Conservation (phyloP, 768 basidiomycete genomes). For the Mycena maculata region DNA sequence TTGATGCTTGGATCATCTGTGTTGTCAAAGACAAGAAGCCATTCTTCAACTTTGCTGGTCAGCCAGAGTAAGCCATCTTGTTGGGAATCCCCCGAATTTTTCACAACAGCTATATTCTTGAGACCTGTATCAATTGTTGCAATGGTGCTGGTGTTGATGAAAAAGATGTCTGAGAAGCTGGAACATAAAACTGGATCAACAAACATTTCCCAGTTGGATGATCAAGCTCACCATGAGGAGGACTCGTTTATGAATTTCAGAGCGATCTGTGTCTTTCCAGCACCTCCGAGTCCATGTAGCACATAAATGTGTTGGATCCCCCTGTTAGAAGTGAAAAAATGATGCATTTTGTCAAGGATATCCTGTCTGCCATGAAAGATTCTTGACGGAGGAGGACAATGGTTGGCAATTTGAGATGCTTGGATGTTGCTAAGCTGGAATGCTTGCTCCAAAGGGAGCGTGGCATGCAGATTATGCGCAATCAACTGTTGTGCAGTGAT, state of each 20-base stretch:
- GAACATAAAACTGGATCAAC: background rate
- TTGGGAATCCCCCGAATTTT: background rate
- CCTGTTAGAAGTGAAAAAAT: background rate
- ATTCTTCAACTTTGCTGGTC: background rate
- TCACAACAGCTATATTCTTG: too few species aligned
- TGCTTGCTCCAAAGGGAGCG: too few species aligned
- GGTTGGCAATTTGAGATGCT: background rate
- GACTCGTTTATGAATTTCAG: constrained; percentile 3
- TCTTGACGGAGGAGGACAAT: constrained; percentile 11
- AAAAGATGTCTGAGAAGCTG: background rate
- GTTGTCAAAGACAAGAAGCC: constrained; percentile 6
- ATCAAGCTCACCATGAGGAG: background rate
- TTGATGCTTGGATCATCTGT: background rate
- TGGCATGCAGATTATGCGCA: too few species aligned
- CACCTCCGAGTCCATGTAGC: background rate
- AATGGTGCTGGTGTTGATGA: background rate
- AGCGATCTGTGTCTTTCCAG: constrained; percentile 4
- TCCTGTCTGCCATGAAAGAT: constrained; percentile 4
- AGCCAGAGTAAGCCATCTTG: background rate
- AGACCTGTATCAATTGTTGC: constrained; percentile 4
- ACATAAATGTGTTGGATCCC: background rate
- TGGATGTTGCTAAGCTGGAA: too few species aligned
- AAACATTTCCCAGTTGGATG: background rate
- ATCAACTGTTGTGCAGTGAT: too few species aligned
- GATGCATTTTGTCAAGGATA: constrained; percentile 7